phyloP scores from a whole-genome alignment of 768 basidiomycete species.

The Baorangia bicolor region DNA sequence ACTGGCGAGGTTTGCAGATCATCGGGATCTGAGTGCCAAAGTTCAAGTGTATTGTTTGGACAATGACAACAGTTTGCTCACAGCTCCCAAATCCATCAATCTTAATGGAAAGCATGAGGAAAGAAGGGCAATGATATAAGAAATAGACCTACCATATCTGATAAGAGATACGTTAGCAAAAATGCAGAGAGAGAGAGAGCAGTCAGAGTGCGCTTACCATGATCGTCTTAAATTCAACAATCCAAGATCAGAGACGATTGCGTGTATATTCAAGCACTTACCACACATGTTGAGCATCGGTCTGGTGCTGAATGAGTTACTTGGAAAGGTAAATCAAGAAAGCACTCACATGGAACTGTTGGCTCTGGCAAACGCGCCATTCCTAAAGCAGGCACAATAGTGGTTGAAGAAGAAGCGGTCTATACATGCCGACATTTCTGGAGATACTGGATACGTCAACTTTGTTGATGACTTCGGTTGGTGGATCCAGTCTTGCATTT shows the following conservation, averaged over 20 bases:
- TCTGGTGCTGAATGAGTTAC: constrained; percentile 37
- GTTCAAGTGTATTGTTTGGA: neutral
- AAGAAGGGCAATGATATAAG: neutral
- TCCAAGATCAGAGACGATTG: neutral
- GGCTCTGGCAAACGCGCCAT: constrained; percentile 86
- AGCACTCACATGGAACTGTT: constrained; percentile 81
- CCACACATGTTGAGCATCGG: constrained; percentile 89
- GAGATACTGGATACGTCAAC: constrained; percentile 55
- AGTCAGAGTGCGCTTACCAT: constrained; percentile 49
- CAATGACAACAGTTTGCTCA: constrained; percentile 36
- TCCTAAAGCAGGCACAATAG: constrained; percentile 83
- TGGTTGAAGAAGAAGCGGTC: constrained; percentile 91
- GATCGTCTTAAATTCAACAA: constrained; percentile 57
- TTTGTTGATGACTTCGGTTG: constrained; percentile 58
- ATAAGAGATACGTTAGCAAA: constrained; percentile 16
- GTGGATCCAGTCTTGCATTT: constrained; percentile 83
- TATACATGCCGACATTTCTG: constrained; percentile 71
- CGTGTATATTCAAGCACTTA: constrained; percentile 32
- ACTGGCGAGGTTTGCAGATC: constrained; percentile 71
- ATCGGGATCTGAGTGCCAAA: constrained; percentile 67
- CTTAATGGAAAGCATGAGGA: constrained; percentile 32
- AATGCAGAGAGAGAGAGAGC: neutral
- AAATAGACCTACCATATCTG: constrained; percentile 46
- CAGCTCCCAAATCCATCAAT: constrained; percentile 86
- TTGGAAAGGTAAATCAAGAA: neutral